Evolutionary conservation across 75 land plant genomes (phyloP), one percentile per base, ranked within the genome.

Genomic region (Picea sitchensis): DNA sequence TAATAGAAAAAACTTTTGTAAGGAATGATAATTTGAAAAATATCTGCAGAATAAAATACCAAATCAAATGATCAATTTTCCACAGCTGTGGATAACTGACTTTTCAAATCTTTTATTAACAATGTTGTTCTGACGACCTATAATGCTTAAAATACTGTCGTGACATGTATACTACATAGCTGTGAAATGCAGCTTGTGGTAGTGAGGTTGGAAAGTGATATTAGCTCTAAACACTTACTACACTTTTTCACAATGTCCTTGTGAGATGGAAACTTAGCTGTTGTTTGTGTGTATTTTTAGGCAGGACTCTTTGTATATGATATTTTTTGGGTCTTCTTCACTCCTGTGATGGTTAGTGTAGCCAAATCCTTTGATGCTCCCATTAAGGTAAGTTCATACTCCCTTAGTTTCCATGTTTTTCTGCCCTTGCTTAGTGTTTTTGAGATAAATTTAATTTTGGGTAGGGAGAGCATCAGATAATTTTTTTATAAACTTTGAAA

Each of bases 281-380:
- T 71, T 67, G 71, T 76, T 75, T 76, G 3, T 30, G 79, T n/a
- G 36, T 76, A 26, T 47, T 69, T 61, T 13, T 78, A 98, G 99
- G 94, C 87, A 75, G 99, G 99, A 61, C 87, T 98, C 36, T 98
- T 98, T 80, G 75, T 98, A 15, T 98, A 98, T 82, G 99, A 98
- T 74, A 95, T 98, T 20, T 95, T 98, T 77, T 98, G 99, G 99
- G 99, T 98, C 34, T 98, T 98, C 80, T 98, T 93, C 85, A 95
- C 98, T 23, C 99, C 99, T 60, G 99, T 98, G 58, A 95, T 98
- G 99, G 99, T 98, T 78, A 95, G 94, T 81, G 99, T 98, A 57
- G 99, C 99, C 58, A 98, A 93, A 83, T 98, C 99, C 69, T 98
- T 98, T 82, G 99, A 98, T 84, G 99, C 99, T 54, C 99, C 99